phyloP scores from a whole-genome alignment of 2,329 filamentous ascomycete genomes.

The Diaporthe citriasiana region DNA sequence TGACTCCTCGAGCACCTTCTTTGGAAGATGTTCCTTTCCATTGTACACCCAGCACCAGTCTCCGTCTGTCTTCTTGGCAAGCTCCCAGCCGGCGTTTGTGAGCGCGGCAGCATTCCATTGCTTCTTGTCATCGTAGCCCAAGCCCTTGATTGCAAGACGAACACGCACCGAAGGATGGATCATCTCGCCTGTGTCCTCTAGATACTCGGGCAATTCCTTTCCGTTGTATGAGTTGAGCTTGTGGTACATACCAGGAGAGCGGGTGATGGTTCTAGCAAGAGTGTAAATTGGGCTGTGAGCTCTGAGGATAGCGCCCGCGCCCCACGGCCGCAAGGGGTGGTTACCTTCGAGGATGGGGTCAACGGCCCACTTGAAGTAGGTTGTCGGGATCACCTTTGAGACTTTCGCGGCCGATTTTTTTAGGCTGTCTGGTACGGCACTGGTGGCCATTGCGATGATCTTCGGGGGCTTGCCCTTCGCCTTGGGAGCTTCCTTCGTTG shows the following conservation, averaged over 20 bases:
- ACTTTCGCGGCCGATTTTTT: conserved; percentile 23
- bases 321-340: conserved; percentile 63
- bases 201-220: conserved; percentile 53
- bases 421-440: conserved; percentile 34
- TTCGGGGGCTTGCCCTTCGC: conserved; percentile 35
- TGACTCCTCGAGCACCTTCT: conserved; percentile 65
- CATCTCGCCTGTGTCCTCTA: conserved; percentile 68
- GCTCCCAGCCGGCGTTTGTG: conserved; percentile 56
- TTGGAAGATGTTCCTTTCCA: conserved; percentile 59
- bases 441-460: conserved; percentile 25
- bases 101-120: conserved; percentile 64
- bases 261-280: conserved; percentile 58
- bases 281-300: conserved; percentile 58
- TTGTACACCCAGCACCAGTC: conserved; percentile 70
- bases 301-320: conserved; percentile 60
- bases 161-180: conserved; percentile 68
- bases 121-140: conserved; percentile 62
- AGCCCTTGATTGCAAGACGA: conserved; percentile 64
- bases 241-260: conserved; percentile 64
- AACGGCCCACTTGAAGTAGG: conserved; percentile 58
- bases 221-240: conserved; percentile 59
- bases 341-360: conserved; percentile 63
- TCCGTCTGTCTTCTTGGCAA: conserved; percentile 52
- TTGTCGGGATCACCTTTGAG: conserved; percentile 16
- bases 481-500: conserved; percentile 40